phyloP scores from a whole-genome alignment of 768 basidiomycete species.

The Macrolepiota albuminosa region DNA sequence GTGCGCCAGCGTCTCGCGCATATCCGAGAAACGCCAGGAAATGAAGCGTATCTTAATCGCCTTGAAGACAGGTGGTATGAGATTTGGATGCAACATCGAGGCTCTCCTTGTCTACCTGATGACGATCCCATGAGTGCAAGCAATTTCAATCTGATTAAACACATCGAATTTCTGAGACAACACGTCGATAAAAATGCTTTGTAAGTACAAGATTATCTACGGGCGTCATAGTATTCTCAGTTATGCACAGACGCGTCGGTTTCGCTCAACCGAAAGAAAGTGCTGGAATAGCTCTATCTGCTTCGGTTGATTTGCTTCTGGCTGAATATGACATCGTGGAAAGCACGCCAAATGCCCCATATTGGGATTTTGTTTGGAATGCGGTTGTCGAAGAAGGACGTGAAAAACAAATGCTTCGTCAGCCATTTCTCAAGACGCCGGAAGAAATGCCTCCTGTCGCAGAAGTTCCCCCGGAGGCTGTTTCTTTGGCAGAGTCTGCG shows the following conservation, averaged over 20 bases:
- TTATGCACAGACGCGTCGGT: slow-evolving; percentile 53
- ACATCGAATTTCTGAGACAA: slow-evolving; percentile 74
- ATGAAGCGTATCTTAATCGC: slow-evolving; percentile 70
- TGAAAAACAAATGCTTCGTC: slow-evolving; percentile 60
- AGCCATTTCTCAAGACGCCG: slow-evolving; percentile 44
- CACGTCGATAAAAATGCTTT: slow-evolving; percentile 83
- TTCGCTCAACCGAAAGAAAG: slow-evolving; percentile 42
- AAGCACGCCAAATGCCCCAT: slow-evolving; percentile 32
- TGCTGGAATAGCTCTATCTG: slow-evolving; percentile 32
- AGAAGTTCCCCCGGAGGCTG: slow-evolving; percentile 30
- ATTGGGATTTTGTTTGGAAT: slow-evolving; percentile 77
- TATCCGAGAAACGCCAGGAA: slow-evolving; percentile 57
- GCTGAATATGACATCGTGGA: slow-evolving; percentile 49
- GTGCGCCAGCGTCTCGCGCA: slow-evolving; percentile 65
- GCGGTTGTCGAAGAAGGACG: slow-evolving; percentile 67
- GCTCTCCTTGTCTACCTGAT: slow-evolving; percentile 65
- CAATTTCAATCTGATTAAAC: slow-evolving; percentile 78
- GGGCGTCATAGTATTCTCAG: slow-evolving; percentile 4
- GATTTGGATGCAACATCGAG: slow-evolving; percentile 69
- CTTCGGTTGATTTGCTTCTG: slow-evolving; percentile 38
- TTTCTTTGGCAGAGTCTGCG: slow-evolving; percentile 59
- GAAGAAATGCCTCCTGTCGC: slow-evolving; percentile 31
- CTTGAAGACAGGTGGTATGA: slow-evolving; percentile 81
- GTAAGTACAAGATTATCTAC: slow-evolving; percentile 44
- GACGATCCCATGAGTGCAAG: slow-evolving; percentile 59